Conservation (phyloP, 169 alveolate genomes). For the Plasmodium knowlesi region DNA sequence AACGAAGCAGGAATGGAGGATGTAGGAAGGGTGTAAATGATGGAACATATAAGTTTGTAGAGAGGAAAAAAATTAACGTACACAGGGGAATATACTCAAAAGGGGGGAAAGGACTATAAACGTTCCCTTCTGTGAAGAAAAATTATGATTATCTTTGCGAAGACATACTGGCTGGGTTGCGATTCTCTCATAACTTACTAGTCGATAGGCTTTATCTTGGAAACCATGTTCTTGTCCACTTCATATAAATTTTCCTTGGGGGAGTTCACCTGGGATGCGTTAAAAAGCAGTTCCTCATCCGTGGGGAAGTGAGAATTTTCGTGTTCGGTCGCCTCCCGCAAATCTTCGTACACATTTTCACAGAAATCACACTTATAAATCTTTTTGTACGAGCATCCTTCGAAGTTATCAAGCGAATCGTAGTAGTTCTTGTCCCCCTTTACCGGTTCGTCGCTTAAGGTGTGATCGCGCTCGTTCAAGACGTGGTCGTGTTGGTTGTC, state of each 20-base stretch:
- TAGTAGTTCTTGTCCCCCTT: conserved; percentile 46
- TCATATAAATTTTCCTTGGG: conserved; percentile 14
- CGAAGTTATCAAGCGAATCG: conserved; percentile 51
- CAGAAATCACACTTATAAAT: conserved; percentile 71
- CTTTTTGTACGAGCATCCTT: conserved; percentile 68
- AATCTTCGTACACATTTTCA: conserved; percentile 38
- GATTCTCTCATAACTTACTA: conserved; percentile 13
- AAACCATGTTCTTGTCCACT: background rate
- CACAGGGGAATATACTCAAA: background rate
- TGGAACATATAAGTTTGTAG: background rate
- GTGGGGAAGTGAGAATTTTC: conserved; percentile 57
- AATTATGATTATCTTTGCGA: background rate
- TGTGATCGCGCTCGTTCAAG: background rate
- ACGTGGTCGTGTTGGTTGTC: background rate
- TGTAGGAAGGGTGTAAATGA: background rate
- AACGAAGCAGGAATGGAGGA: background rate
- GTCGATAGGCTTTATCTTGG: conserved; percentile 1
- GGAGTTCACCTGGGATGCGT: background rate
- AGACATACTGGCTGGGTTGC: background rate
- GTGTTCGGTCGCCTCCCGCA: conserved; percentile 56
- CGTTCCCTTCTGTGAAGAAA: background rate
- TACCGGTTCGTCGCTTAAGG: background rate
- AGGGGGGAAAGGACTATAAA: background rate
- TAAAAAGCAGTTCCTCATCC: conserved; percentile 39
- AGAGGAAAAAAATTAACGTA: background rate